These are phyloP conservation scores for Mediolabrus comicus DNA, from an alignment of 108 stramenopile genomes.

Conservation along the genomic window DNA sequence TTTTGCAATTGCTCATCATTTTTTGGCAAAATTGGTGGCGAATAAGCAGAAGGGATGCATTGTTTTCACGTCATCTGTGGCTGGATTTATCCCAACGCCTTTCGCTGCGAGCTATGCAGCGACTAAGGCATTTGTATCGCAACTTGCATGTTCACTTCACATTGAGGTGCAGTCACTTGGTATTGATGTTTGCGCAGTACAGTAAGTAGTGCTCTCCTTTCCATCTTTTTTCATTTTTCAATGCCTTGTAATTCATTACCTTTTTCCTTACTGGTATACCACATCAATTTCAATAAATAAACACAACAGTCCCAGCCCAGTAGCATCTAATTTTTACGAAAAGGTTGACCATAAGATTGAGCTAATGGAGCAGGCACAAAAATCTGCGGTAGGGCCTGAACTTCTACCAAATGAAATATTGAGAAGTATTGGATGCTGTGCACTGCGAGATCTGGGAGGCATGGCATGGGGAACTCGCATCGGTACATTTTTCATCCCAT, in stretches of 20 bases:
- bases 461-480: constrained; percentile 82
- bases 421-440: constrained; percentile 87
- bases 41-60: constrained; percentile 87
- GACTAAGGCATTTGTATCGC: constrained; percentile 97
- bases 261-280: too few species aligned
- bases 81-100: constrained; percentile 97
- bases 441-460: constrained; percentile 86
- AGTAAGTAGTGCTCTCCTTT: constrained; percentile 19
- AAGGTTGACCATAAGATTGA: constrained; percentile 93
- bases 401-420: constrained; percentile 89
- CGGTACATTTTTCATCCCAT: constrained; percentile 89
- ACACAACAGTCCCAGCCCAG: constrained; percentile 81
- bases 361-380: constrained; percentile 87
- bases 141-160: constrained; percentile 86
- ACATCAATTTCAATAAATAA: neutral
- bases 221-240: neutral
- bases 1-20: constrained; percentile 95
- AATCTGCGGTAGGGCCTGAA: constrained; percentile 88
- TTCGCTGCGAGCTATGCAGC: constrained; percentile 98
- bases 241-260: neutral
- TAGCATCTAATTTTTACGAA: constrained; percentile 95
- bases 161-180: constrained; percentile 87
- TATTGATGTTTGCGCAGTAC: constrained; percentile 97
- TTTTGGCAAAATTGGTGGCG: constrained; percentile 69
- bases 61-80: constrained; percentile 96